These are phyloP conservation scores for Auricularia sp. DNA, from an alignment of 768 basidiomycete genomes.

Conservation along the genomic window DNA sequence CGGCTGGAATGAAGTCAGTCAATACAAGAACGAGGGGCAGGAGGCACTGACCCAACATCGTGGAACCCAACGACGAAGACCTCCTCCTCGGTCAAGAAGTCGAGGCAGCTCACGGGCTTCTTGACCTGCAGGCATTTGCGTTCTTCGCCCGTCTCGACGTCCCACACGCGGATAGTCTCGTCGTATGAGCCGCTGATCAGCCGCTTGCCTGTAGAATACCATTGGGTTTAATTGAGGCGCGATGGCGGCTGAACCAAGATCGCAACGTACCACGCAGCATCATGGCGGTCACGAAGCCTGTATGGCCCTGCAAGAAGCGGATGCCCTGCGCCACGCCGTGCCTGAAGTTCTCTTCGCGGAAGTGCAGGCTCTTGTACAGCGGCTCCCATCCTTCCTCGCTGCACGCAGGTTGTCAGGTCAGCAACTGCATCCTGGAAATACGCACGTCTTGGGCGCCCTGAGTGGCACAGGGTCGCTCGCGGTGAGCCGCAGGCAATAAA, in stretches of 20 bases:
- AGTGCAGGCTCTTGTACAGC: conserved; percentile 70
- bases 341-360: conserved; percentile 77
- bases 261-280: conserved; percentile 40
- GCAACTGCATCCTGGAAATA: too few species aligned
- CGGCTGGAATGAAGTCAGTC: too few species aligned
- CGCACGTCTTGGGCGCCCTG: conserved; percentile 39
- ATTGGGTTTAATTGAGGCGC: too few species aligned
- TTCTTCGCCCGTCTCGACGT: conserved; percentile 54
- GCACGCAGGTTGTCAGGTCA: neutral
- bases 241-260: too few species aligned
- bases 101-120: conserved; percentile 85
- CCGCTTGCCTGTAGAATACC: conserved; percentile 40
- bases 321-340: conserved; percentile 66
- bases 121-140: conserved; percentile 75
- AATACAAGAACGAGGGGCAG: too few species aligned
- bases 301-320: conserved; percentile 72
- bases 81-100: conserved; percentile 71
- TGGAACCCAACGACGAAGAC: conserved; percentile 90
- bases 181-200: conserved; percentile 87
- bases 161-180: conserved; percentile 89
- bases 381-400: conserved; percentile 35
- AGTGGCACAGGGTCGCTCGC: conserved; percentile 59
- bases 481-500: conserved; percentile 65
- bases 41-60: conserved; percentile 88
- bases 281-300: conserved; percentile 79